Conservation (phyloP, 1,284 basidiomycete species). For the Somion occarium region DNA sequence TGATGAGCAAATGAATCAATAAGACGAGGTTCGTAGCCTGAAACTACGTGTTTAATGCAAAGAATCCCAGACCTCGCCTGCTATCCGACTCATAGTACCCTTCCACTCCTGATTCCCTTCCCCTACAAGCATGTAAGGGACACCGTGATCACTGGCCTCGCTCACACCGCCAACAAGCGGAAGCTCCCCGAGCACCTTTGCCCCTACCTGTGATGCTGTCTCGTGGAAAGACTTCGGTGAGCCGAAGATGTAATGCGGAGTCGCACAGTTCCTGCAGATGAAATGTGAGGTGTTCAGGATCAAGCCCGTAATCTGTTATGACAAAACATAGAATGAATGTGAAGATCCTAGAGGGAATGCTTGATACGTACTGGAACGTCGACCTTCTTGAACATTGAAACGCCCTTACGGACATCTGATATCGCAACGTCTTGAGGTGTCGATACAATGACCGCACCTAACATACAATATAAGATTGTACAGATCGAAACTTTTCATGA, state of each 20-base stretch:
- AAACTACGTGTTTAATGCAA: neutral
- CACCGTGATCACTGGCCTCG: constrained; percentile 69
- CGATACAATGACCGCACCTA: constrained; percentile 88
- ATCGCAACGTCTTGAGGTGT: constrained; percentile 96
- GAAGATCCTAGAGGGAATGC: neutral
- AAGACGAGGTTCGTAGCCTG: neutral
- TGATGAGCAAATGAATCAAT: too few relatives aligned
- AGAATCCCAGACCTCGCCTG: constrained; percentile 37
- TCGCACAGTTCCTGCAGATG: constrained; percentile 74
- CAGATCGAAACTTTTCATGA: neutral
- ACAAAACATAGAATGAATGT: constrained; percentile 2
- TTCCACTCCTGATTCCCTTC: constrained; percentile 42
- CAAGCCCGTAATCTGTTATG: constrained; percentile 90
- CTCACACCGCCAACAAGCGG: constrained; percentile 82
- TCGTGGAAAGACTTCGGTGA: constrained; percentile 59
- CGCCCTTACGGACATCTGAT: constrained; percentile 89
- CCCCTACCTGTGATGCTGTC: constrained; percentile 56
- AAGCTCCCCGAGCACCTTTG: constrained; percentile 79
- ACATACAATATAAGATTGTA: neutral
- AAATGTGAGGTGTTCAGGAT: constrained; percentile 92
- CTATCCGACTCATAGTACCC: constrained; percentile 39
- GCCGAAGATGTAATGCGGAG: constrained; percentile 79
- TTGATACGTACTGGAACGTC: constrained; percentile 64
- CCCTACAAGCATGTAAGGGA: constrained; percentile 46
- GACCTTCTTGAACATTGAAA: constrained; percentile 91